Evolutionary conservation across 768 basidiomycete genomes (phyloP), one percentile per base, ranked within the genome.

Genomic region (Trichaptum fuscoviolaceum): DNA sequence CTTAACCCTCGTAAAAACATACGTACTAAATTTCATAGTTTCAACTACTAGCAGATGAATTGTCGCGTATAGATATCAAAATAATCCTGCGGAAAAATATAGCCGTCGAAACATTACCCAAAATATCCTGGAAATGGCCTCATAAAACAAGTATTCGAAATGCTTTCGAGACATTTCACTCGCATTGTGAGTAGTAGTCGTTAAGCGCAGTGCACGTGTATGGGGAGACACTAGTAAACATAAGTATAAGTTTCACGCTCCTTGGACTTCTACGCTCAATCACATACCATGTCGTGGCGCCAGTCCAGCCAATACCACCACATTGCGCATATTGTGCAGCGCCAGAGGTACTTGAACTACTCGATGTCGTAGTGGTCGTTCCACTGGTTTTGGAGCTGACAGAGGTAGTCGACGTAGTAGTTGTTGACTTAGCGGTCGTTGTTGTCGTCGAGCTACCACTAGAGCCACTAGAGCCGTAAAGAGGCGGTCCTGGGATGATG

Each of bases 401-500:
- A 52, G 42, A 15, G 10, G 42, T 52, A 12, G 42, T 12, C 15
- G 20, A 15, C 42, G 42, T 52, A 52, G 42, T 52, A 4, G 42
- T 15, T 30, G 30, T 30, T 30, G 30, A 30, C 30, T 30, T 30
- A 30, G 8, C 30, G 10, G 42, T 15, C 15, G 15, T 52, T 12
- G 20, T 12, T 20, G 42, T 52, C 3, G 15, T 52, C 15, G 59
- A 61, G 4, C 7, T 15, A 1, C 6, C 59, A 61, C 59, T 25
- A 25, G 58, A 23, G n/a, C 59, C 59, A 61, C 59, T 25, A 9
- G 59, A 52, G 20, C 42, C 30, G 23, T 61, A 61, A 25, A 61
- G 30, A 15, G 59, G 59, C 17, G 59, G 59, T 15, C 79, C 80
- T 62, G 79, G 81, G 69, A 82, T 81, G 34, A 73, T 71, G 74